Base-by-base conservation (phyloP, 371 early-diverging fungal species). In the Syncephalastrum contaminatum region DNA sequence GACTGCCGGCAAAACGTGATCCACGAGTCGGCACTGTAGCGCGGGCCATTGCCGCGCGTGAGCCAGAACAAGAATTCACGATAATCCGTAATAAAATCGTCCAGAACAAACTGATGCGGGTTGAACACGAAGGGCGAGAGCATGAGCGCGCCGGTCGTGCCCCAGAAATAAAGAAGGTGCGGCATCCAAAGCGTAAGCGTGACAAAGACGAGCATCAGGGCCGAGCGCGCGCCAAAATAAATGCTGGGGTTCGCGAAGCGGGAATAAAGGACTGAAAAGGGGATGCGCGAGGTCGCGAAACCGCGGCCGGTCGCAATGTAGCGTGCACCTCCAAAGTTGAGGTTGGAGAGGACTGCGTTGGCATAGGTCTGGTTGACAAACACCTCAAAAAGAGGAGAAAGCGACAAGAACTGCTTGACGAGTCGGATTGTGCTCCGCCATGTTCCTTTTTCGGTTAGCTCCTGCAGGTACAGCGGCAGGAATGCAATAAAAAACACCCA, bases 251-350 rank as follows among this genome's bases (percentile, higher is more conserved):
- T 87, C 1, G 92, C 87, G 70, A 93, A 95, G 3, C 89, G 83
- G 22, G 88, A 81, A 56, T 88, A 94, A 13, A 94, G 82, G 3
- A 83, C 74, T 1, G 85, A 76, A 67, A 95, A 94, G 19, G 88
- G 84, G n/a, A 88, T 57, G 4, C 94, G 85, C 5, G 92, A 76
- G 0, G 93, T 95, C 2, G 94, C 92, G 68, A 95, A 91, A 14
- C 92, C 92, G 64, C 96, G 87, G 0, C 96, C 96, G 1, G 94
- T 91, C 18, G 89, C 88, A 55, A 93, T 91, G 64, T 94, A 95
- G 0, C 89, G 81, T 16, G 92, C 91, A 10, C 92, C 92, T 47
- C 93, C 93, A 69, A 90, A 94, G 12, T 84, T 89, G 62, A 93
- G 63, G 63, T 92, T 91, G 54, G 87, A 85, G 62, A 92, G 67